These are phyloP conservation scores for Phytopythium delawarense DNA, from an alignment of 352 stramenopile genomes.

Conservation along the genomic window DNA sequence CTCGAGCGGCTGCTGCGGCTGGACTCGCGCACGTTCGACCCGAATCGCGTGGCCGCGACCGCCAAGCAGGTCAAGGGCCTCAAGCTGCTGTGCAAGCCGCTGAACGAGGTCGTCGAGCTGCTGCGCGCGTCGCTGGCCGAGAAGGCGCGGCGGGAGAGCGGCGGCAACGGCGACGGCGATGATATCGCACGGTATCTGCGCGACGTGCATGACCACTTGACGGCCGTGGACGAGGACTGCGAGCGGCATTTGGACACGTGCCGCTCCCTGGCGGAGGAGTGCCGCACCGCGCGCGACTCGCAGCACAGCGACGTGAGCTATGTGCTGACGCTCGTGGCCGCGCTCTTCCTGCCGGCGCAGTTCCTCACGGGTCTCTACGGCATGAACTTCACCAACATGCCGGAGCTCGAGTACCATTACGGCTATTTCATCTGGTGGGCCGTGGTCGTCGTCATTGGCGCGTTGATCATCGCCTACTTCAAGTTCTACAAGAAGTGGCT, in stretches of 20 bases:
- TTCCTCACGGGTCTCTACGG: constrained; percentile 87
- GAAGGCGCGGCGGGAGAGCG: constrained; percentile 5
- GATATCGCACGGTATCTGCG: constrained; percentile 78
- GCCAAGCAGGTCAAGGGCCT: constrained; percentile 76
- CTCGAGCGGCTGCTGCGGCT: constrained; percentile 54
- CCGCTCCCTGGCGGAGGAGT: constrained; percentile 59
- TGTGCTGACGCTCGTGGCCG: constrained; percentile 75
- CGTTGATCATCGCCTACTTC: constrained; percentile 48
- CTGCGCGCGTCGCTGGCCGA: constrained; percentile 2
- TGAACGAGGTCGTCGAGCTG: constrained; percentile 8
- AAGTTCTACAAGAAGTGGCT: constrained; percentile 77
- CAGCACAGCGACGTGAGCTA: constrained; percentile 79
- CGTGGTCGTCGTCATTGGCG: constrained; percentile 42
- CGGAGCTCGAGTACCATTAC: constrained; percentile 66
- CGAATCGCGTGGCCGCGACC: constrained; percentile 45
- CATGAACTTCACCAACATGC: constrained; percentile 90
- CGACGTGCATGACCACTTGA: constrained; percentile 83
- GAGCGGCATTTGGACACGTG: constrained; percentile 75
- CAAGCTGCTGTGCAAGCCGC: constrained; percentile 66
- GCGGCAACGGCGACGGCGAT: constrained; percentile 54
- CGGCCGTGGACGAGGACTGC: constrained; percentile 75
- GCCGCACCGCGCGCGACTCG: constrained; percentile 53
- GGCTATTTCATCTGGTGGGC: constrained; percentile 84
- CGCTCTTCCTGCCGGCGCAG: constrained; percentile 78
- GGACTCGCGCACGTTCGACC: constrained; percentile 58